phyloP scores from a whole-genome alignment of 371 early-diverging fungal species.

The Saksenaea oblongispora region DNA sequence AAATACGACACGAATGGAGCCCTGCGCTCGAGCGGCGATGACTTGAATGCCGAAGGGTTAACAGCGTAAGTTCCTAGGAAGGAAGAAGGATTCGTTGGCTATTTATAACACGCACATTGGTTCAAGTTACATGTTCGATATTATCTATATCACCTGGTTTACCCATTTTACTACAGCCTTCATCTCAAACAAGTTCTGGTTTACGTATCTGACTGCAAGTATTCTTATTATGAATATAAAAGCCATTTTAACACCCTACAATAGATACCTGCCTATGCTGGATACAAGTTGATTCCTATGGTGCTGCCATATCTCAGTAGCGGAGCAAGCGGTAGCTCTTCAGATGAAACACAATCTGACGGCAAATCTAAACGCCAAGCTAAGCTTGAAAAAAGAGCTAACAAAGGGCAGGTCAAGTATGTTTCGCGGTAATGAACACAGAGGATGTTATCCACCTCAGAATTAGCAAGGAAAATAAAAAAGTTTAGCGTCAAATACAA shows the following conservation, averaged over 20 bases:
- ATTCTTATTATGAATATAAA: not conserved
- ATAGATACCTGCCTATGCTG: slow-evolving; percentile 69
- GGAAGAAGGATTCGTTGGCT: not conserved
- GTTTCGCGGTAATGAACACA: slow-evolving; percentile 20
- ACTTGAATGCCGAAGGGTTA: slow-evolving; percentile 74
- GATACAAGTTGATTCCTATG: slow-evolving; percentile 59
- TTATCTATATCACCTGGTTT: slow-evolving; percentile 83
- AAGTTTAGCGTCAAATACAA: too few species aligned
- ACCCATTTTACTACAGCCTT: slow-evolving; percentile 72
- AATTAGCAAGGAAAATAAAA: too few species aligned
- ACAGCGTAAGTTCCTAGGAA: slow-evolving; percentile 59
- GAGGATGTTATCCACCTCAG: too few species aligned
- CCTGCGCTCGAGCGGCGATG: slow-evolving; percentile 67
- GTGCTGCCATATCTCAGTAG: slow-evolving; percentile 50
- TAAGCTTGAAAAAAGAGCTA: slow-evolving; percentile 62
- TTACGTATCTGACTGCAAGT: slow-evolving; percentile 63
- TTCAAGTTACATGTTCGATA: slow-evolving; percentile 78
- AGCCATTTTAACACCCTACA: not conserved
- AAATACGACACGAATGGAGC: slow-evolving; percentile 58
- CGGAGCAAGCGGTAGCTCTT: slow-evolving; percentile 10
- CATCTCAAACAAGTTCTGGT: slow-evolving; percentile 71
- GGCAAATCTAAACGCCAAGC: slow-evolving; percentile 62
- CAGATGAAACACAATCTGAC: slow-evolving; percentile 15
- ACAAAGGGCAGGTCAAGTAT: slow-evolving; percentile 56
- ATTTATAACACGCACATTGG: not conserved